These are phyloP conservation scores for Penicillium odoratum DNA, from an alignment of 495 filamentous ascomycete species.

Conservation along the genomic window DNA sequence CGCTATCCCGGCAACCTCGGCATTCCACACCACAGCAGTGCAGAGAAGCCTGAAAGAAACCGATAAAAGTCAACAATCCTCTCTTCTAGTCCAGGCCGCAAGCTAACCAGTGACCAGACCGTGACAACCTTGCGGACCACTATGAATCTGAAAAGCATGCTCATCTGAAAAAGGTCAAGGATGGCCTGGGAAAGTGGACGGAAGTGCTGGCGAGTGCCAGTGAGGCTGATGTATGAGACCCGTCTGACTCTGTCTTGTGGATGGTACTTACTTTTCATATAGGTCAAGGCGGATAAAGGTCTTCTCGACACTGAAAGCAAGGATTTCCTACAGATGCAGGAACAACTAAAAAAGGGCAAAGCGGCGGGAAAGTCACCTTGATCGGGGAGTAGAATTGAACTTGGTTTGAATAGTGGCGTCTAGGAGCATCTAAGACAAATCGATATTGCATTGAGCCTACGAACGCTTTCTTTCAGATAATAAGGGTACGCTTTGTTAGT, in stretches of 20 bases:
- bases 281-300: conserved; percentile 67
- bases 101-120: conserved; percentile 28
- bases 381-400: background rate
- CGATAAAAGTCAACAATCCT: conserved; percentile 30
- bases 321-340: conserved; percentile 52
- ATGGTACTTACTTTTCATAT: conserved; percentile 3
- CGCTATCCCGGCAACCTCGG: conserved; percentile 17
- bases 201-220: conserved; percentile 74
- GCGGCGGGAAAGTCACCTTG: background rate
- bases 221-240: conserved; percentile 65
- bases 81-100: background rate
- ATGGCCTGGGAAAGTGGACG: conserved; percentile 80
- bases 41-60: conserved; percentile 36
- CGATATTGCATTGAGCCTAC: background rate
- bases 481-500: conserved; percentile 1
- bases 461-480: background rate
- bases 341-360: conserved; percentile 40
- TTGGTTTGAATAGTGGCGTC: background rate
- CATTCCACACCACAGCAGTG: conserved; percentile 33
- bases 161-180: conserved; percentile 64
- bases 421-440: background rate
- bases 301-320: conserved; percentile 47
- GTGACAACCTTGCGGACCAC: conserved; percentile 41
- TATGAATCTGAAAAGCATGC: conserved; percentile 75
- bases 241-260: background rate